Percentiles rank a stretch among this genome's conserved stretches.
Evolutionary conservation across 2,329 filamentous ascomycete species (phyloP).

Genomic region (Diaporthe eres): DNA sequence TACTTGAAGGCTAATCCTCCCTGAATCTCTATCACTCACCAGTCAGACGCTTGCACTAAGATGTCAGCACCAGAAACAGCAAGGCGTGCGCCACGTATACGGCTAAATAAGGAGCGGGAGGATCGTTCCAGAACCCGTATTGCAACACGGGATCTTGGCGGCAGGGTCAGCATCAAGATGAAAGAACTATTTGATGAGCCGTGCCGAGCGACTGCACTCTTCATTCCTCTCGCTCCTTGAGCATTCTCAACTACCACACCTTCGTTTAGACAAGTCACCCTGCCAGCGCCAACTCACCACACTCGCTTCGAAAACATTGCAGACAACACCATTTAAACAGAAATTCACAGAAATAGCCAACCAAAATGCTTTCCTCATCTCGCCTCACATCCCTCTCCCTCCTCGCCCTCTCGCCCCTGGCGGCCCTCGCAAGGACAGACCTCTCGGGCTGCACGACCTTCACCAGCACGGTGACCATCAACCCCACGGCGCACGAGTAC

Average conservation of each 20-base stretch:
- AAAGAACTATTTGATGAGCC: slow-evolving; percentile 4
- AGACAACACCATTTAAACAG: background rate
- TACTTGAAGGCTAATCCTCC: background rate
- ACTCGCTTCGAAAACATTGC: background rate
- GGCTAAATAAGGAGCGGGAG: slow-evolving; percentile 21
- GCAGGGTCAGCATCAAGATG: background rate
- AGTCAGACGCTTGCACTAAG: background rate
- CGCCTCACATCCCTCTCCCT: slow-evolving; percentile 26
- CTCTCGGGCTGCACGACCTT: slow-evolving; percentile 60
- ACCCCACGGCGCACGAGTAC: slow-evolving; percentile 14
- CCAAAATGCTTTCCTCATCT: background rate
- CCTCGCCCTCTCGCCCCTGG: slow-evolving; percentile 40
- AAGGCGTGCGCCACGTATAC: background rate
- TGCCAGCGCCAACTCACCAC: background rate
- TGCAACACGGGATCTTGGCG: slow-evolving; percentile 12
- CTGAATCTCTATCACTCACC: background rate
- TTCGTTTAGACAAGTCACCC: background rate
- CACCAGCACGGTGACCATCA: slow-evolving; percentile 43
- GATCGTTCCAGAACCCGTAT: slow-evolving; percentile 5
- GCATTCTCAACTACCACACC: background rate
- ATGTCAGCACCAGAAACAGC: slow-evolving; percentile 9
- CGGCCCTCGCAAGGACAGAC: slow-evolving; percentile 59
- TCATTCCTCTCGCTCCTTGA: background rate
- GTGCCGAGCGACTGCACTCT: background rate
- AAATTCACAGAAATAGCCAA: background rate